Percentiles rank a stretch among this genome's conserved stretches.
phyloP scores from a whole-genome alignment of 148 eudicot genomes.

The Drosera capensis region DNA sequence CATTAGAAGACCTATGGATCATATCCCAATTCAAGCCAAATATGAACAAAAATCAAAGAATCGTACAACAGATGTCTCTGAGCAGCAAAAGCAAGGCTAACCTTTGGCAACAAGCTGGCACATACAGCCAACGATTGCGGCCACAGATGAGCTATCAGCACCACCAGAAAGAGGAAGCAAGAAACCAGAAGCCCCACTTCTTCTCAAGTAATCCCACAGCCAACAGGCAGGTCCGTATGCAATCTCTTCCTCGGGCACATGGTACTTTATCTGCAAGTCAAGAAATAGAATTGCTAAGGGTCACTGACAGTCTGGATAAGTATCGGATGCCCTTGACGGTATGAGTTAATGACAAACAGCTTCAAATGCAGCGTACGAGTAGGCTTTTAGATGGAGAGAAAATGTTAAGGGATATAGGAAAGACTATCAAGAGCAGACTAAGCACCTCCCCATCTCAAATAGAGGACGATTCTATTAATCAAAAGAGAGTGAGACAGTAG shows the following conservation, averaged over 20 bases:
- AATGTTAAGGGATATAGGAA: too few species aligned
- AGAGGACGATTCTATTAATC: too few species aligned
- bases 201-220: slow-evolving; percentile 96
- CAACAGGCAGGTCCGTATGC: slow-evolving; percentile 97
- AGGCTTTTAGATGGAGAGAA: too few species aligned
- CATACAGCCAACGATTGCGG: slow-evolving; percentile 98
- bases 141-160: slow-evolving; percentile 98
- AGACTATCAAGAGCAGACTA: too few species aligned
- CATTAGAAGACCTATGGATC: too few species aligned
- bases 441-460: too few species aligned
- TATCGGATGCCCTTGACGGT: neutral
- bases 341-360: neutral
- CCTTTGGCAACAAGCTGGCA: slow-evolving; percentile 97
- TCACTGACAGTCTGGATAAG: neutral
- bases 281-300: slow-evolving; percentile 1
- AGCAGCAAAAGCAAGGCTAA: too few species aligned
- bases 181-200: slow-evolving; percentile 99
- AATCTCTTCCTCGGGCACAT: slow-evolving; percentile 90
- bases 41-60: too few species aligned
- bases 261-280: slow-evolving; percentile 63
- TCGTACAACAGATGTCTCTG: too few species aligned
- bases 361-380: too few species aligned
- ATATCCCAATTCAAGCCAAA: too few species aligned
- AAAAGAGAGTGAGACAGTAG: too few species aligned
- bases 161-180: slow-evolving; percentile 98